Evolutionary conservation across 352 stramenopile genomes (phyloP), one percentile per base, ranked within the genome.

Genomic region (Phytophthora sp.): DNA sequence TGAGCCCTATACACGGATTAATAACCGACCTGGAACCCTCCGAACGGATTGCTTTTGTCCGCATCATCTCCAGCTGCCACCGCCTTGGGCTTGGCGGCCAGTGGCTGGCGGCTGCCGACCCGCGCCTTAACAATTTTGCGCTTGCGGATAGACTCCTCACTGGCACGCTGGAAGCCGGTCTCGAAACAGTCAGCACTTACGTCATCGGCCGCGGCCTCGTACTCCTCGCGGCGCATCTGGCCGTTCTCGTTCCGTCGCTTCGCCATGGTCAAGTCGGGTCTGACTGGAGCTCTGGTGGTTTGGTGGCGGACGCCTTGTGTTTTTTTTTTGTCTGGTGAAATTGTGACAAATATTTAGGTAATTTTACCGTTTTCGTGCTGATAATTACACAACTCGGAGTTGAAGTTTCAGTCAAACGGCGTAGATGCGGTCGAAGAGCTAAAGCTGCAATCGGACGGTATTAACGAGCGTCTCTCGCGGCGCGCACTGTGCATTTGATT

Each of bases 171-270:
- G 68, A 94, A 93, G 35, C 88, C 83, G 29, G 75, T 82, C 35
- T 86, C 80, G 49, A 77, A 84, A 7, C 79, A 79, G 54, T 84
- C 71, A 35, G 65, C 63, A 35, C 57, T 61, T 26, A 77, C 63
- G n/a, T 70, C 73, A 20, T 81, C 71, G 39, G 88, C 76, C 11
- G 68, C 66, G 8, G 81, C 82, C 51, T 94, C 88, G 74, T 90
- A 94, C 33, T 96, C 86, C 64, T 96, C 88, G 30, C 86, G 86
- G 64, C 88, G 84, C 77, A 94, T 89, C 73, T 96, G 88, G 7
- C 81, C 84, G 61, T 91, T 90, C 68, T 94, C 88, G 64, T 80
- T 96, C 27, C 83, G 86, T 61, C 88, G 88, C 85, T 96, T 96
- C 7, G 82, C 80, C 84, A 94, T 91, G 33, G 18, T 9, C 24